Conservation (phyloP, 2,329 filamentous ascomycete species). For the Neofusicoccum umdonicola region DNA sequence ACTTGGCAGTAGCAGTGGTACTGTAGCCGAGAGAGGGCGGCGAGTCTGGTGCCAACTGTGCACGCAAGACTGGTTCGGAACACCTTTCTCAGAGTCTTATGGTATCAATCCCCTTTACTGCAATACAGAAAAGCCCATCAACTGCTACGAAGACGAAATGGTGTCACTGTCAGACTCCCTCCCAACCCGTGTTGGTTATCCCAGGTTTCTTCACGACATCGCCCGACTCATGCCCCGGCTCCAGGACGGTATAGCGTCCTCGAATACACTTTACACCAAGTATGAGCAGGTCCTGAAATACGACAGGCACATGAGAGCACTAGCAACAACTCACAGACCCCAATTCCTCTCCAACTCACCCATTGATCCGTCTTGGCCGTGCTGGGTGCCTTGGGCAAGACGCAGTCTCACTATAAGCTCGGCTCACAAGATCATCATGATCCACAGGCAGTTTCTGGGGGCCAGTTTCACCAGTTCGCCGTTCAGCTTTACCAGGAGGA, state of each 20-base stretch:
- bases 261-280: constrained; percentile 37
- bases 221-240: constrained; percentile 38
- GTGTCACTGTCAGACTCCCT: constrained; percentile 20
- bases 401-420: constrained; percentile 39
- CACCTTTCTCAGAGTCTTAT: constrained; percentile 41
- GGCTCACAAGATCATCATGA: constrained; percentile 48
- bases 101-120: constrained; percentile 37
- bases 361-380: constrained; percentile 38
- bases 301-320: constrained; percentile 38
- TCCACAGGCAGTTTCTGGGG: constrained; percentile 43
- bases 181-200: constrained; percentile 30
- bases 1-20: constrained; percentile 23
- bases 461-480: constrained; percentile 42
- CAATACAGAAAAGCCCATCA: constrained; percentile 32
- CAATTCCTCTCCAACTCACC: constrained; percentile 35
- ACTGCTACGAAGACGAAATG: constrained; percentile 39
- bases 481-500: constrained; percentile 44
- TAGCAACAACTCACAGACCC: constrained; percentile 35
- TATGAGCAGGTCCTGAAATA: constrained; percentile 43
- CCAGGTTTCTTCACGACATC: constrained; percentile 30
- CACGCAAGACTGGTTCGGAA: constrained; percentile 45
- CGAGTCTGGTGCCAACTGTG: constrained; percentile 41
- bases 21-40: constrained; percentile 35
- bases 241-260: constrained; percentile 37
- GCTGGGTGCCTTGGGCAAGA: constrained; percentile 42